Conservation (phyloP, 768 basidiomycete species). For the Mycena epipterygia region DNA sequence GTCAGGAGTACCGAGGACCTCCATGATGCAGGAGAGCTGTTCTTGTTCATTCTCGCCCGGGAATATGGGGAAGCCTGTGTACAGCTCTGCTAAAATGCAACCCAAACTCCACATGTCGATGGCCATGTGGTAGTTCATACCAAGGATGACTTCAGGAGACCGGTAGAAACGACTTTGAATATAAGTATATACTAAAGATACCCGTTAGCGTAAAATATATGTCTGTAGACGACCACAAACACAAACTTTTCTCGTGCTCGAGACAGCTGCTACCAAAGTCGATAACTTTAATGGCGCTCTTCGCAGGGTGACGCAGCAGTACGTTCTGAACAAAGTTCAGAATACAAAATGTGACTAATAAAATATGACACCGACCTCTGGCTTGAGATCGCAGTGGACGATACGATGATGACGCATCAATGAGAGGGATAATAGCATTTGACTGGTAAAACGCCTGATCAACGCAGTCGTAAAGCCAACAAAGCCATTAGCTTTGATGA, state of each 20-base stretch:
- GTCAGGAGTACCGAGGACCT: conserved; percentile 95
- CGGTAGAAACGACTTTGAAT: conserved; percentile 99
- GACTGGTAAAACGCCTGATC: conserved; percentile 95
- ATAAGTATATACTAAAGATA: conserved; percentile 91
- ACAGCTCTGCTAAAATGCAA: conserved; percentile 97
- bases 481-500: conserved; percentile 99
- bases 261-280: conserved; percentile 99
- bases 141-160: conserved; percentile 99
- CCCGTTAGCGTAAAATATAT: conserved; percentile 3
- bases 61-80: conserved; percentile 98
- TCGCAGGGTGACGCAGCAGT: conserved; percentile 92
- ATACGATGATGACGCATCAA: conserved; percentile 98
- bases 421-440: conserved; percentile 93
- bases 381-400: conserved; percentile 98
- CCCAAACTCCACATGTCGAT: conserved; percentile 99
- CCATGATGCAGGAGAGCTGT: conserved; percentile 99
- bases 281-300: conserved; percentile 97
- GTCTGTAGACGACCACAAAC: neutral
- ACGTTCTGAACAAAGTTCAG: conserved; percentile 77
- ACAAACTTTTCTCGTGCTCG: conserved; percentile 96
- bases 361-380: conserved; percentile 75
- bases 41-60: conserved; percentile 99
- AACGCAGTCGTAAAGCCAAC: conserved; percentile 97
- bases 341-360: conserved; percentile 14
- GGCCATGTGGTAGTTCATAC: conserved; percentile 99